Evolutionary conservation across 495 filamentous ascomycete genomes (phyloP).

Genomic region (Neurospora sp.): DNA sequence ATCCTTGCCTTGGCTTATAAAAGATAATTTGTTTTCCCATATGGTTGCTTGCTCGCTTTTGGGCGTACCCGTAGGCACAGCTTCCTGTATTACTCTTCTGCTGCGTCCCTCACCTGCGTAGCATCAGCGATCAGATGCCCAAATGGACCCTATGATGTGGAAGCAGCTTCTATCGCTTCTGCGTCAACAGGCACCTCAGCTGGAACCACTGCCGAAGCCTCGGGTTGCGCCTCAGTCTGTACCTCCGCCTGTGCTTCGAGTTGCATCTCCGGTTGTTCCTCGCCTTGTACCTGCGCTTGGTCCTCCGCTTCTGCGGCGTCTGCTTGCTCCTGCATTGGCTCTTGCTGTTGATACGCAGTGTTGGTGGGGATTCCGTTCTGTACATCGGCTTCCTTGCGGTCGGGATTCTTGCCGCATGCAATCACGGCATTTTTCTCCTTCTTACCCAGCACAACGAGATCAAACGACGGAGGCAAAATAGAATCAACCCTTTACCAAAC

Average conservation of each 20-base stretch:
- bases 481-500: conserved; percentile 16
- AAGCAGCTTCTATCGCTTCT: not conserved
- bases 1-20: not conserved
- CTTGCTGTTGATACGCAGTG: conserved; percentile 11
- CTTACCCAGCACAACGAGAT: conserved; percentile 35
- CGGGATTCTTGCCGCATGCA: conserved; percentile 30
- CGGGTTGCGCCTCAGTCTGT: not conserved
- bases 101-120: conserved; percentile 3
- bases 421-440: conserved; percentile 37
- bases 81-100: not conserved
- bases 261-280: not conserved
- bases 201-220: not conserved
- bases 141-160: not conserved
- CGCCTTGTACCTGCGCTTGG: not conserved
- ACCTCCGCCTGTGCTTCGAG: not conserved
- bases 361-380: conserved; percentile 21
- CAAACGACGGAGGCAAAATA: conserved; percentile 36
- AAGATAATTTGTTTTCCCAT: not conserved
- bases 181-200: not conserved
- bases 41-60: not conserved
- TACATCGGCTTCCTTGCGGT: conserved; percentile 32
- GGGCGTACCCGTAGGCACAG: not conserved
- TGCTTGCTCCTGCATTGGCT: not conserved
- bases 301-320: not conserved
- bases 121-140: not conserved